Evolutionary conservation across 2,329 filamentous ascomycete species (phyloP).

Genomic region (Sphaerulina musiva): DNA sequence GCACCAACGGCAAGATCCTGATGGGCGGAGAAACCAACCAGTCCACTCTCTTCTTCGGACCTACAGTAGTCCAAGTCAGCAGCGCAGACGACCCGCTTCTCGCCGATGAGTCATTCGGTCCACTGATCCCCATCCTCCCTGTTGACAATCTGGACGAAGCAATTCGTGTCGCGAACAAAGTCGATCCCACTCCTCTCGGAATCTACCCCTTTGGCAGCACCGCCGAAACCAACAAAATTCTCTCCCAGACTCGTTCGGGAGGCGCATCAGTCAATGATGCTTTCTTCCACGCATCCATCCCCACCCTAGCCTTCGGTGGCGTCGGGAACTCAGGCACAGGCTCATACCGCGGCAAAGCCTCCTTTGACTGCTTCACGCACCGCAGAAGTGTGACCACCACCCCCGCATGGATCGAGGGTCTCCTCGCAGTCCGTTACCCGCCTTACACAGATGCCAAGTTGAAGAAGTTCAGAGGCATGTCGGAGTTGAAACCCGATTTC

Average conservation of each 20-base stretch:
- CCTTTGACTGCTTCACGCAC: slow-evolving; percentile 63
- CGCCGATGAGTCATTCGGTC: slow-evolving; percentile 81
- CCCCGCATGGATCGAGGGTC: slow-evolving; percentile 59
- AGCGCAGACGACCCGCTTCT: slow-evolving; percentile 70
- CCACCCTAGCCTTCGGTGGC: slow-evolving; percentile 72
- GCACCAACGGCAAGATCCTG: slow-evolving; percentile 73
- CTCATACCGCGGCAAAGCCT: slow-evolving; percentile 69
- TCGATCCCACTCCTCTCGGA: slow-evolving; percentile 76
- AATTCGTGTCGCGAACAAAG: slow-evolving; percentile 69
- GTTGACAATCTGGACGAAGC: slow-evolving; percentile 78
- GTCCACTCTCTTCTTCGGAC: slow-evolving; percentile 74
- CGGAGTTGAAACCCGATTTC: slow-evolving; percentile 52
- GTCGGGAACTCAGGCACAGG: slow-evolving; percentile 73
- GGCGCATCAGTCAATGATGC: slow-evolving; percentile 50
- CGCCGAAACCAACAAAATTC: slow-evolving; percentile 62
- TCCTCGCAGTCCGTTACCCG: slow-evolving; percentile 62
- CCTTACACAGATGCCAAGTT: slow-evolving; percentile 52
- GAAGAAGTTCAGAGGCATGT: slow-evolving; percentile 46
- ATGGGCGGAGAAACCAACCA: slow-evolving; percentile 80
- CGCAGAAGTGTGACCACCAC: slow-evolving; percentile 55
- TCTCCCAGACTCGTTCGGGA: slow-evolving; percentile 45
- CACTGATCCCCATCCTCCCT: slow-evolving; percentile 76
- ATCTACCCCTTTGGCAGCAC: slow-evolving; percentile 82
- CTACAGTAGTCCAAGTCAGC: slow-evolving; percentile 82
- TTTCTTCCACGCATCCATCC: slow-evolving; percentile 64